These are phyloP conservation scores for Kurtzmaniella quercitrusa DNA, from an alignment of 1,139 yeast species.

Conservation along the genomic window DNA sequence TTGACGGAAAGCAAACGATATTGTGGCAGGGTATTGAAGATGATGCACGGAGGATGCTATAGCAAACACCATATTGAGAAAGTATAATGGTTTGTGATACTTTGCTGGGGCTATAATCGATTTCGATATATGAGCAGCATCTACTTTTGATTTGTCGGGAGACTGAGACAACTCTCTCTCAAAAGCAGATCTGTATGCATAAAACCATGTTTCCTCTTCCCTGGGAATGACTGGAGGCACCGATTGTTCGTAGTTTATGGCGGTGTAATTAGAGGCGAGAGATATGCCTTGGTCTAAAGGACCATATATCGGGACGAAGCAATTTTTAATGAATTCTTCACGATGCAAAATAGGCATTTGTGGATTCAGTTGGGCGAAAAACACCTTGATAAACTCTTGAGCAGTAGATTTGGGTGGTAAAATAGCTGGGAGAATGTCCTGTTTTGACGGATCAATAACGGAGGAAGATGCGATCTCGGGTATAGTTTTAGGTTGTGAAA, in stretches of 20 bases:
- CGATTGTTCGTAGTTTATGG: slow-evolving; percentile 33
- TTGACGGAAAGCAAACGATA: slow-evolving; percentile 67
- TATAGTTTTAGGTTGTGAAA: neutral
- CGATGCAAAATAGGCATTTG: slow-evolving; percentile 82
- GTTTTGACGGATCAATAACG: slow-evolving; percentile 7
- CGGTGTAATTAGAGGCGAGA: slow-evolving; percentile 59
- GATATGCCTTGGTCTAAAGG: slow-evolving; percentile 49
- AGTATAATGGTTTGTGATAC: slow-evolving; percentile 48
- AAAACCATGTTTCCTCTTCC: slow-evolving; percentile 46
- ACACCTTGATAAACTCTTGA: slow-evolving; percentile 58
- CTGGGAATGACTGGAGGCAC: slow-evolving; percentile 9
- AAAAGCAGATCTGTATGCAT: slow-evolving; percentile 27
- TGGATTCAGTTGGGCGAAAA: slow-evolving; percentile 75
- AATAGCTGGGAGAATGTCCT: slow-evolving; percentile 38
- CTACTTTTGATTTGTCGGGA: slow-evolving; percentile 15
- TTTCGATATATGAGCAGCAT: slow-evolving; percentile 28
- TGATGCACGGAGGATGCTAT: slow-evolving; percentile 75
- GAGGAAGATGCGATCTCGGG: slow-evolving; percentile 1
- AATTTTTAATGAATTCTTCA: slow-evolving; percentile 61
- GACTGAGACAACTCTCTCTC: slow-evolving; percentile 11
- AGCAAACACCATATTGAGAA: slow-evolving; percentile 73
- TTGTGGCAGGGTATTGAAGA: slow-evolving; percentile 61
- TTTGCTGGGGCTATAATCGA: slow-evolving; percentile 43
- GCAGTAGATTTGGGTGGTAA: slow-evolving; percentile 75
- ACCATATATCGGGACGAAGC: slow-evolving; percentile 80